Percentiles rank a stretch among this genome's conserved stretches.
Conservation (phyloP, 2,329 filamentous ascomycete genomes). For the Coleophoma eucalyptorum region DNA sequence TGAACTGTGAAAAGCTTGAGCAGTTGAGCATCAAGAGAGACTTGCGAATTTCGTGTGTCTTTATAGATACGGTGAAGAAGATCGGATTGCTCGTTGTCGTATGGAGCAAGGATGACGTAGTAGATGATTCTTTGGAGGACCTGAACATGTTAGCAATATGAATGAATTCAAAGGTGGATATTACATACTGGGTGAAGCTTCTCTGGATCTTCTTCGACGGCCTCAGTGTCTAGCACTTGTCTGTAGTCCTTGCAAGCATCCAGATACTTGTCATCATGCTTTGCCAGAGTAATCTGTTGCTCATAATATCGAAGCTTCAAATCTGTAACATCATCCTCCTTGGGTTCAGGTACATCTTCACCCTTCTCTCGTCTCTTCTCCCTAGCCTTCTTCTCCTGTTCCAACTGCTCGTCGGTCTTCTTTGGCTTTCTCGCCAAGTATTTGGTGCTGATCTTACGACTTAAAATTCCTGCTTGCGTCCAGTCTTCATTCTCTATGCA, state of each 20-base stretch:
- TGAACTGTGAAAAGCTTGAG: slow-evolving; percentile 93
- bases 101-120: slow-evolving; percentile 92
- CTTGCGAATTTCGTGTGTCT: slow-evolving; percentile 75
- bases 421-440: slow-evolving; percentile 89
- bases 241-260: slow-evolving; percentile 98
- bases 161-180: not conserved
- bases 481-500: slow-evolving; percentile 96
- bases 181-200: slow-evolving; percentile 79
- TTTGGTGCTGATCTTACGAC: slow-evolving; percentile 92
- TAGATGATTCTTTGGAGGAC: slow-evolving; percentile 93
- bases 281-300: slow-evolving; percentile 92
- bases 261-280: slow-evolving; percentile 96
- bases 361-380: slow-evolving; percentile 81
- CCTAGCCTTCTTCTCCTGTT: slow-evolving; percentile 84
- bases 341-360: slow-evolving; percentile 74
- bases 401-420: slow-evolving; percentile 83
- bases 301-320: slow-evolving; percentile 95
- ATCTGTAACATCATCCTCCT: slow-evolving; percentile 88
- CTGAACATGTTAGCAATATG: slow-evolving; percentile 39
- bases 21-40: slow-evolving; percentile 78
- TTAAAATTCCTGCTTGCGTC: slow-evolving; percentile 91
- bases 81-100: slow-evolving; percentile 98
- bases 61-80: slow-evolving; percentile 89
- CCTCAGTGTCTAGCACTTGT: slow-evolving; percentile 93
- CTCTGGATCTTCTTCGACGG: slow-evolving; percentile 83